Percentiles rank a stretch among this genome's conserved stretches.
phyloP scores from a whole-genome alignment of 73 alveolate species.

The Urostyla sp. region DNA sequence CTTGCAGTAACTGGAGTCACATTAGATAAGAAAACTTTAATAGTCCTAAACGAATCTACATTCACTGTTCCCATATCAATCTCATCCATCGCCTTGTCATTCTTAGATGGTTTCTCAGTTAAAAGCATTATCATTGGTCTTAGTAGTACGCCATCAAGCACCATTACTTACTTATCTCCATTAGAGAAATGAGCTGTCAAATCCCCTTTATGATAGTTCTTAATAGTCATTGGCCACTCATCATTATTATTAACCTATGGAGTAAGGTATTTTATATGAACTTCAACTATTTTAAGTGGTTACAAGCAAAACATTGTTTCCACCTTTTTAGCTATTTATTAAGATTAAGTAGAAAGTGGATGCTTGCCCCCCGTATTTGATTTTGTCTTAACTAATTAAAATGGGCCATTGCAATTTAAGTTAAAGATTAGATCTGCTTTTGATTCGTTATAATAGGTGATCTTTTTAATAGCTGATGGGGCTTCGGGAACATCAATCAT shows the following conservation, averaged over 20 bases:
- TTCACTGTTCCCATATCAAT: conserved; percentile 77
- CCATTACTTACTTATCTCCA: conserved; percentile 68
- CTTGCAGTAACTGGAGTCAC: conserved; percentile 76
- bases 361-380: conserved; percentile 79
- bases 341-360: conserved; percentile 62
- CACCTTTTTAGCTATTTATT: too few relatives aligned
- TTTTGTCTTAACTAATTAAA: conserved; percentile 66
- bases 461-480: conserved; percentile 66
- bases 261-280: conserved; percentile 65
- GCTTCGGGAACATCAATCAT: conserved; percentile 52
- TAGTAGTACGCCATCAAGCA: conserved; percentile 67
- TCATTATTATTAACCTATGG: conserved; percentile 64
- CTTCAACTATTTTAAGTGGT: conserved; percentile 74
- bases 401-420: conserved; percentile 77
- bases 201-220: conserved; percentile 68
- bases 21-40: conserved; percentile 71
- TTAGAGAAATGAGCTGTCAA: conserved; percentile 65
- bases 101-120: conserved; percentile 82
- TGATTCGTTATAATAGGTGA: conserved; percentile 64
- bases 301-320: conserved; percentile 63
- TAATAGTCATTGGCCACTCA: conserved; percentile 83
- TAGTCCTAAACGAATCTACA: conserved; percentile 64
- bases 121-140: conserved; percentile 73
- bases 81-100: conserved; percentile 73
- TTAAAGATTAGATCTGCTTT: conserved; percentile 78